Evolutionary conservation across 1,284 basidiomycete genomes (phyloP).

Genomic region (Malassezia dermatis): DNA sequence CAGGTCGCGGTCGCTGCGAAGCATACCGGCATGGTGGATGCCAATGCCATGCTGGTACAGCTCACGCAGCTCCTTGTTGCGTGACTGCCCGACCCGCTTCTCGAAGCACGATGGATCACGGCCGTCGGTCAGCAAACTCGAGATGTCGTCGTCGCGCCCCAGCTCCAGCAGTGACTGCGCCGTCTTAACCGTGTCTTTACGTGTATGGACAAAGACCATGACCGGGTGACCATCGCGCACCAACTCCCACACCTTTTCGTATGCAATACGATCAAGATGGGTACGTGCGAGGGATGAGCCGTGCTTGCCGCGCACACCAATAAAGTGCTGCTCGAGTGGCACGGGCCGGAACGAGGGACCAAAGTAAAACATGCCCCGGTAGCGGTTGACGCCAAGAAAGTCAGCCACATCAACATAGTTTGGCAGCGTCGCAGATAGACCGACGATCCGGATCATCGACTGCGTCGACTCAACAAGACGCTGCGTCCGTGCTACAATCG

Average conservation of each 20-base stretch:
- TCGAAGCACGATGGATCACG: constrained; percentile 55
- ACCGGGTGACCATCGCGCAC: constrained; percentile 64
- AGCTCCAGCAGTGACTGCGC: constrained; percentile 69
- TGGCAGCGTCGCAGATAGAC: constrained; percentile 91
- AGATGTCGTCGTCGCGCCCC: constrained; percentile 61
- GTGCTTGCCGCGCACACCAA: constrained; percentile 87
- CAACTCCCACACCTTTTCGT: constrained; percentile 58
- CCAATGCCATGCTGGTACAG: constrained; percentile 83
- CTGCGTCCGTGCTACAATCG: constrained; percentile 89
- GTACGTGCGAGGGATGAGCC: constrained; percentile 64
- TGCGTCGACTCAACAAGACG: constrained; percentile 91
- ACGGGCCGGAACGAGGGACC: constrained; percentile 95
- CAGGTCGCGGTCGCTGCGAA: constrained; percentile 83
- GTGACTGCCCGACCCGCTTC: constrained; percentile 64
- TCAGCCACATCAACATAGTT: constrained; percentile 96
- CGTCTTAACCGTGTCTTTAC: constrained; percentile 94
- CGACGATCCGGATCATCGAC: constrained; percentile 93
- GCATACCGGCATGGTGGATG: constrained; percentile 98
- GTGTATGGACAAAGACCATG: constrained; percentile 98
- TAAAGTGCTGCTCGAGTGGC: constrained; percentile 92
- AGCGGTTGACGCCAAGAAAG: constrained; percentile 78
- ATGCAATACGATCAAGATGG: constrained; percentile 81
- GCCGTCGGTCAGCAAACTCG: constrained; percentile 58
- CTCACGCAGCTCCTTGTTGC: constrained; percentile 94
- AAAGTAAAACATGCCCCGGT: constrained; percentile 93